Percentiles rank a stretch among this genome's conserved stretches.
Evolutionary conservation across 2,329 filamentous ascomycete species (phyloP).

Genomic region (Truncatella angustata): DNA sequence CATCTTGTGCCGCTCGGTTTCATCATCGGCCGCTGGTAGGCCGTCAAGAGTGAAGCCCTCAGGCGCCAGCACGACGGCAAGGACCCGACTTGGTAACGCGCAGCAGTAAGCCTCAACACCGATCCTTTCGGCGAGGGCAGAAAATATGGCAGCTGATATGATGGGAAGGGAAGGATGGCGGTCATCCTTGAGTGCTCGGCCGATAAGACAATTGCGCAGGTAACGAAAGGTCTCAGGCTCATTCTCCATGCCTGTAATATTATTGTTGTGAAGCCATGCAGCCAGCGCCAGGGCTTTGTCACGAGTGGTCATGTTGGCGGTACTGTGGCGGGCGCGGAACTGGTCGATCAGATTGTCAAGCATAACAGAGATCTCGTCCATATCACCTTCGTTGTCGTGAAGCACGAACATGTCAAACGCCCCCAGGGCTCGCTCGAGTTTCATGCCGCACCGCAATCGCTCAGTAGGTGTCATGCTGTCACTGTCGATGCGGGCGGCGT

Average conservation of each 20-base stretch:
- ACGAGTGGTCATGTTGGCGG: constrained; percentile 59
- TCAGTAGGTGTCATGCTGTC: constrained; percentile 24
- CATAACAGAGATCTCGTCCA: constrained; percentile 57
- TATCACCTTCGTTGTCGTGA: constrained; percentile 68
- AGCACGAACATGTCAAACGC: constrained; percentile 90
- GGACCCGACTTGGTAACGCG: constrained; percentile 81
- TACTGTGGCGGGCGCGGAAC: constrained; percentile 52
- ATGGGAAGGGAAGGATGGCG: constrained; percentile 80
- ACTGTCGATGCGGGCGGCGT: constrained; percentile 25
- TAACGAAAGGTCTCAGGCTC: constrained; percentile 68
- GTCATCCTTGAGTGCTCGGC: constrained; percentile 70
- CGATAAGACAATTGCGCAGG: constrained; percentile 84
- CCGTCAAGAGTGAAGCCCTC: constrained; percentile 61
- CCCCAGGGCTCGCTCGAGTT: constrained; percentile 71
- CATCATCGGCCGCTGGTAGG: constrained; percentile 31
- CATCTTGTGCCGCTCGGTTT: constrained; percentile 56
- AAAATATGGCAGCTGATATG: constrained; percentile 85
- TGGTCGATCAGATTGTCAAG: constrained; percentile 64
- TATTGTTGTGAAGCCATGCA: constrained; percentile 64
- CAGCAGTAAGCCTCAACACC: constrained; percentile 77
- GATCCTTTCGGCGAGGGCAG: constrained; percentile 70
- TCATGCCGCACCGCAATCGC: constrained; percentile 46
- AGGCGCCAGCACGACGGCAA: constrained; percentile 70
- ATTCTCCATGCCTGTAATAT: constrained; percentile 70
- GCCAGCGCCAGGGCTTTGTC: constrained; percentile 67